Evolutionary conservation across 2,329 filamentous ascomycete genomes (phyloP).

Genomic region (Fusarium azukiicola): DNA sequence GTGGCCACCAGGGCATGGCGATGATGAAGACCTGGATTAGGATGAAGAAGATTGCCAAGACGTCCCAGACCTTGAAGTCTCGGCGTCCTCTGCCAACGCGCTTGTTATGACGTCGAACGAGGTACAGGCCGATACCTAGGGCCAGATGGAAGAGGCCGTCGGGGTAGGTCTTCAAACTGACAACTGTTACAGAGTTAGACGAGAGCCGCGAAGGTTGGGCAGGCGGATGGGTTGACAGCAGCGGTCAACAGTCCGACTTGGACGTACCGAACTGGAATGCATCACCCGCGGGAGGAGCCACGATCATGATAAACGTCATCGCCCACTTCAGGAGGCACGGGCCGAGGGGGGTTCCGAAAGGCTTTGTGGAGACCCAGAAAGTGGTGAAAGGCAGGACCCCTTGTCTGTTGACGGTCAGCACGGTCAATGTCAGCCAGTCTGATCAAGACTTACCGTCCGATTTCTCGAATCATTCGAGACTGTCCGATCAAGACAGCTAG

Average conservation of each 20-base stretch:
- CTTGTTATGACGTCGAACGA: conserved; percentile 77
- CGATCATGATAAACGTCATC: conserved; percentile 79
- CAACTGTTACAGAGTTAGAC: conserved; percentile 68
- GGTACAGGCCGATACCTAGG: conserved; percentile 77
- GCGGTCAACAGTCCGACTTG: background rate
- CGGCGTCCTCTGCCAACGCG: conserved; percentile 70
- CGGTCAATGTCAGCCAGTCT: fast-evolving
- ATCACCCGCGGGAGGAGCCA: conserved; percentile 80
- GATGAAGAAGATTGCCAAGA: conserved; percentile 79
- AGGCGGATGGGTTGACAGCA: background rate
- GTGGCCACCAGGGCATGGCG: conserved; percentile 87
- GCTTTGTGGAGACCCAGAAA: conserved; percentile 82
- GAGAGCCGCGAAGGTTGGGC: fast-evolving
- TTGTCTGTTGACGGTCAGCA: conserved; percentile 63
- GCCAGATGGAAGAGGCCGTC: conserved; percentile 77
- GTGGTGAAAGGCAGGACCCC: conserved; percentile 79
- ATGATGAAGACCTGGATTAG: conserved; percentile 80
- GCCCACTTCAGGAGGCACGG: conserved; percentile 79
- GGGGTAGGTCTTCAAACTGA: conserved; percentile 80
- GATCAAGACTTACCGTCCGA: conserved; percentile 66
- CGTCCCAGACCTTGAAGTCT: conserved; percentile 80
- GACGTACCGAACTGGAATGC: conserved; percentile 80
- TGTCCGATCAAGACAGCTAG: conserved; percentile 76
- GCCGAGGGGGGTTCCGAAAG: conserved; percentile 81
- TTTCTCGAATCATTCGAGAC: conserved; percentile 79